These are phyloP conservation scores for Ustilago bromivora DNA, from an alignment of 1,284 basidiomycete genomes.

Conservation along the genomic window DNA sequence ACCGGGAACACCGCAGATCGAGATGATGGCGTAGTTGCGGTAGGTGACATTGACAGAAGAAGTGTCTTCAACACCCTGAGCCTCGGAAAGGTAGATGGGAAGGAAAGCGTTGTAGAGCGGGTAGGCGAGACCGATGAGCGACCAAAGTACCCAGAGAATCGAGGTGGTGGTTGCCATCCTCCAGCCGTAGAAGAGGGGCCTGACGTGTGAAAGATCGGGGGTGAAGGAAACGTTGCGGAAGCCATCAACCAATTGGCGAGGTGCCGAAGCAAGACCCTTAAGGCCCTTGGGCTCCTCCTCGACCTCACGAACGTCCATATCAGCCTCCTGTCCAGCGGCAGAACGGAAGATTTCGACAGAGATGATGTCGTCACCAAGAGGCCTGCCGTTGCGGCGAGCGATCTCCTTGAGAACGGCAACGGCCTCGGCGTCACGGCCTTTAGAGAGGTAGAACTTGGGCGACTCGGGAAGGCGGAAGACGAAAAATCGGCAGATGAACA, in stretches of 20 bases:
- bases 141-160: slow-evolving; percentile 64
- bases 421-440: slow-evolving; percentile 68
- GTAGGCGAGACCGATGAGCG: slow-evolving; percentile 68
- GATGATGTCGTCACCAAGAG: slow-evolving; percentile 62
- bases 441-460: slow-evolving; percentile 67
- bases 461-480: slow-evolving; percentile 68
- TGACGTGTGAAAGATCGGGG: slow-evolving; percentile 62
- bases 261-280: slow-evolving; percentile 23
- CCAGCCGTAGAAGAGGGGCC: slow-evolving; percentile 59
- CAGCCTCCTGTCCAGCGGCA: slow-evolving; percentile 64
- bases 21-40: slow-evolving; percentile 68
- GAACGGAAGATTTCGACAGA: slow-evolving; percentile 66
- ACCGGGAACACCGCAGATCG: slow-evolving; percentile 67
- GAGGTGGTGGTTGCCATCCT: slow-evolving; percentile 62
- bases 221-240: slow-evolving; percentile 38
- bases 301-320: slow-evolving; percentile 34
- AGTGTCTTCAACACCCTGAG: slow-evolving; percentile 30
- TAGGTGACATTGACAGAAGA: slow-evolving; percentile 51
- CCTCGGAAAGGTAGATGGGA: slow-evolving; percentile 59
- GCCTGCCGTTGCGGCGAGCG: slow-evolving; percentile 61
- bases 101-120: slow-evolving; percentile 69
- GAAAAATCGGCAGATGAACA: slow-evolving; percentile 64
- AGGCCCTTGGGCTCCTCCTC: slow-evolving; percentile 35
- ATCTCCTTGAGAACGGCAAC: slow-evolving; percentile 63
- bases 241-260: slow-evolving; percentile 20